These are phyloP conservation scores for Heterobasidion occidentale DNA, from an alignment of 1,284 basidiomycete species.

Conservation along the genomic window DNA sequence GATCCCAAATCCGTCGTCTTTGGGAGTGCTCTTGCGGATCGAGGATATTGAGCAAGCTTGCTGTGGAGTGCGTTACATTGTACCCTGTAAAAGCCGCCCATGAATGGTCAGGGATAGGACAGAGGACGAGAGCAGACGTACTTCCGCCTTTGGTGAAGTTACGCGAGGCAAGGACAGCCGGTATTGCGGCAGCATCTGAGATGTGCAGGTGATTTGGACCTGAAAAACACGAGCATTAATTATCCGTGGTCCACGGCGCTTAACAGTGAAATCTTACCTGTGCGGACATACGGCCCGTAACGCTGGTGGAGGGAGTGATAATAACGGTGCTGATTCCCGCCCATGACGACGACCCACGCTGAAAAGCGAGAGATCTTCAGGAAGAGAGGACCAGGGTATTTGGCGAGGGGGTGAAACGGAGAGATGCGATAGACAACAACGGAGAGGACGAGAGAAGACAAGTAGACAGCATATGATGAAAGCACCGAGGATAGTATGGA, in stretches of 20 bases:
- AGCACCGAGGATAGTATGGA: background rate
- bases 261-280: constrained; percentile 20
- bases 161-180: constrained; percentile 11
- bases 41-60: constrained; percentile 19
- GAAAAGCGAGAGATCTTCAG: constrained; percentile 29
- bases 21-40: constrained; percentile 32
- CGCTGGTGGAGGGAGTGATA: constrained; percentile 27
- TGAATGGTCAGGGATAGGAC: background rate
- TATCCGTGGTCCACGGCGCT: background rate
- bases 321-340: constrained; percentile 28
- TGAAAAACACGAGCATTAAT: background rate
- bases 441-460: constrained; percentile 18
- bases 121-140: constrained; percentile 1
- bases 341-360: constrained; percentile 19
- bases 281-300: constrained; percentile 36
- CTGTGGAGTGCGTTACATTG: background rate
- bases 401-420: constrained; percentile 34
- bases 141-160: constrained; percentile 18
- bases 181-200: constrained; percentile 12
- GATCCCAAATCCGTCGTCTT: constrained; percentile 44
- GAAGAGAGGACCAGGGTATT: constrained; percentile 31
- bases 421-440: constrained; percentile 33
- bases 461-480: background rate
- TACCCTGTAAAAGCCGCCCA: background rate
- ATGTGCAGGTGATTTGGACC: constrained; percentile 21